A percentile compares a stretch with the other conserved stretches of the same genome.
Conservation (phyloP, 2,329 filamentous ascomycete species). For the Fusarium algeriense region DNA sequence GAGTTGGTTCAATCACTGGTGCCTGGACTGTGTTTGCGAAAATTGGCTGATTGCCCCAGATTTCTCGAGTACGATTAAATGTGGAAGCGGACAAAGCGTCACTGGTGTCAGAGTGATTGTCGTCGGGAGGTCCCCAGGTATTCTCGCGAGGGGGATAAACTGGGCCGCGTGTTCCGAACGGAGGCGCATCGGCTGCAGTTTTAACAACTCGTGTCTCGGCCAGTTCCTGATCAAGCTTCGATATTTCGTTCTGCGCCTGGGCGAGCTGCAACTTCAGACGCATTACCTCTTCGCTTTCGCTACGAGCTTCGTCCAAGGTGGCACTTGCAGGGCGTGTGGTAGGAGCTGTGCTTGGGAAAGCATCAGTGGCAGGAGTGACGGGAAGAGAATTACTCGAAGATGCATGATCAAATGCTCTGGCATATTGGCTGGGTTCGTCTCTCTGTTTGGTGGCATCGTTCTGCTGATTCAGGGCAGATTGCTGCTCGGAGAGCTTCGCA, state of each 20-base stretch:
- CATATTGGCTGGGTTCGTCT: conserved; percentile 54
- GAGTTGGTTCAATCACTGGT: conserved; percentile 53
- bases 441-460: conserved; percentile 63
- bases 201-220: conserved; percentile 72
- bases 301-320: conserved; percentile 57
- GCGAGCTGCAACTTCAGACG: conserved; percentile 79
- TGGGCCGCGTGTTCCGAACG: conserved; percentile 40
- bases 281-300: conserved; percentile 69
- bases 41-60: conserved; percentile 66
- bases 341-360: conserved; percentile 61
- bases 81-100: conserved; percentile 65
- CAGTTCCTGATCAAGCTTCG: conserved; percentile 78
- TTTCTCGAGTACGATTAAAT: conserved; percentile 66
- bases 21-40: conserved; percentile 54
- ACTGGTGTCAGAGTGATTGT: conserved; percentile 68
- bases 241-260: conserved; percentile 76
- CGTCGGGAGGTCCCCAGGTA: conserved; percentile 67
- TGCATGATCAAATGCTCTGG: conserved; percentile 58
- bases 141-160: conserved; percentile 53
- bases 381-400: conserved; percentile 71
- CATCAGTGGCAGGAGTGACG: conserved; percentile 71
- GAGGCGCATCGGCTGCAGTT: conserved; percentile 57
- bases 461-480: conserved; percentile 69
- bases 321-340: conserved; percentile 67
- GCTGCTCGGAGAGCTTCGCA: conserved; percentile 79